Evolutionary conservation across 2,329 filamentous ascomycete genomes (phyloP).

Genomic region (Fonsecaea multimorphosa): DNA sequence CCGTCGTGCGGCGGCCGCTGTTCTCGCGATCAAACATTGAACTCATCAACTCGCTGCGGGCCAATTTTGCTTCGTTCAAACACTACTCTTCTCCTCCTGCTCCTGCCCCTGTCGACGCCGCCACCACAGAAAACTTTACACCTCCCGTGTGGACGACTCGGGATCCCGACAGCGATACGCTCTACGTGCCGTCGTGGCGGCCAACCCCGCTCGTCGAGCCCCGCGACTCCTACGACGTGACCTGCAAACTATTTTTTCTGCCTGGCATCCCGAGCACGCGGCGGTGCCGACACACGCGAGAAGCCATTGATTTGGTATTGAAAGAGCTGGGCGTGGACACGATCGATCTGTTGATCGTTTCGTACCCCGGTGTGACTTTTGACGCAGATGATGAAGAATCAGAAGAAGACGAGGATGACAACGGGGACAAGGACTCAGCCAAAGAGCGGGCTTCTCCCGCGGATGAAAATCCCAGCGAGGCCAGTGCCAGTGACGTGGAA

Average conservation of each 20-base stretch:
- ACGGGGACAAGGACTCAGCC: slow-evolving; percentile 42
- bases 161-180: slow-evolving; percentile 61
- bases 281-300: slow-evolving; percentile 72
- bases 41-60: slow-evolving; percentile 83
- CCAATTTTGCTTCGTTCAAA: slow-evolving; percentile 77
- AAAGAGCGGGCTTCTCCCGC: slow-evolving; percentile 59
- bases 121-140: slow-evolving; percentile 38
- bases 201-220: slow-evolving; percentile 79
- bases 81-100: slow-evolving; percentile 48
- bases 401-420: slow-evolving; percentile 69
- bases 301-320: slow-evolving; percentile 80
- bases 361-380: slow-evolving; percentile 91
- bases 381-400: slow-evolving; percentile 84
- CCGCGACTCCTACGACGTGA: slow-evolving; percentile 85
- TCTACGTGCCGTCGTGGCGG: slow-evolving; percentile 81
- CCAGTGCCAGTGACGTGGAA: slow-evolving; percentile 47
- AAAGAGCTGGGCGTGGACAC: slow-evolving; percentile 76
- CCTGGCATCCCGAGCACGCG: slow-evolving; percentile 69
- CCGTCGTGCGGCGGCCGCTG: slow-evolving; percentile 79
- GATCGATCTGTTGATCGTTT: slow-evolving; percentile 88
- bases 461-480: slow-evolving; percentile 55
- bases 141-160: slow-evolving; percentile 69
- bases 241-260: slow-evolving; percentile 92
- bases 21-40: slow-evolving; percentile 89
- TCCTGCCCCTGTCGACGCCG: slow-evolving; percentile 4